Evolutionary conservation across 768 basidiomycete species (phyloP).

Genomic region (Tylopilus felleus): DNA sequence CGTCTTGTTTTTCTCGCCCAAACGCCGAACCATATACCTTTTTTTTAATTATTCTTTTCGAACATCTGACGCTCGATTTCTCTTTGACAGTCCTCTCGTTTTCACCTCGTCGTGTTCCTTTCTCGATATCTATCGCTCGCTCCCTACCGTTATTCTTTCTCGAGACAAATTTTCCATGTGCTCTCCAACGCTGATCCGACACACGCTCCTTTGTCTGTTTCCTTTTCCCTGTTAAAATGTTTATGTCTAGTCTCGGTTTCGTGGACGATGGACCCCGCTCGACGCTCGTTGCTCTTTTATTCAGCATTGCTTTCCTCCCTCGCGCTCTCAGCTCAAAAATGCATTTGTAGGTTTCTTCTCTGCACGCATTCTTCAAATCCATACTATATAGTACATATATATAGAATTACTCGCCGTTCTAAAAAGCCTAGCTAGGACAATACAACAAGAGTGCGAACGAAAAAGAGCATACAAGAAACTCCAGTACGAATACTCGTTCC

Average conservation of each 20-base stretch:
- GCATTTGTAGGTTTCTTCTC: constrained; percentile 10
- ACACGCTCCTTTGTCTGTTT: constrained; percentile 9
- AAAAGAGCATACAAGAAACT: neutral
- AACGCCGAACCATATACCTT: neutral
- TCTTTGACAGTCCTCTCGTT: neutral
- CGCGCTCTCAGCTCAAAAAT: neutral
- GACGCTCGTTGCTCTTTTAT: constrained; percentile 6
- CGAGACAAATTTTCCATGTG: neutral
- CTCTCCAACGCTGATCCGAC: neutral
- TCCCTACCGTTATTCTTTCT: constrained; percentile 4
- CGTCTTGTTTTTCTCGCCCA: neutral
- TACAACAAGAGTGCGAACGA: neutral
- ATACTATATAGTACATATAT: neutral
- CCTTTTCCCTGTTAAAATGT: neutral
- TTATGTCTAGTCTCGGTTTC: neutral
- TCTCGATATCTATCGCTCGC: neutral
- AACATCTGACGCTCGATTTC: neutral
- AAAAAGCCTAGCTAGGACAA: neutral
- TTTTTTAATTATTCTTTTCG: neutral
- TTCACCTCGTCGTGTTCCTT: neutral
- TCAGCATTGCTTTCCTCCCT: neutral
- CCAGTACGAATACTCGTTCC: neutral
- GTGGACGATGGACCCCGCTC: constrained; percentile 8
- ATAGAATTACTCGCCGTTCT: neutral
- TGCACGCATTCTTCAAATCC: neutral